Percentiles rank a stretch among this genome's conserved stretches.
Evolutionary conservation across 192 early-diverging fungal genomes (phyloP).

Genomic region (Backusella westeae): DNA sequence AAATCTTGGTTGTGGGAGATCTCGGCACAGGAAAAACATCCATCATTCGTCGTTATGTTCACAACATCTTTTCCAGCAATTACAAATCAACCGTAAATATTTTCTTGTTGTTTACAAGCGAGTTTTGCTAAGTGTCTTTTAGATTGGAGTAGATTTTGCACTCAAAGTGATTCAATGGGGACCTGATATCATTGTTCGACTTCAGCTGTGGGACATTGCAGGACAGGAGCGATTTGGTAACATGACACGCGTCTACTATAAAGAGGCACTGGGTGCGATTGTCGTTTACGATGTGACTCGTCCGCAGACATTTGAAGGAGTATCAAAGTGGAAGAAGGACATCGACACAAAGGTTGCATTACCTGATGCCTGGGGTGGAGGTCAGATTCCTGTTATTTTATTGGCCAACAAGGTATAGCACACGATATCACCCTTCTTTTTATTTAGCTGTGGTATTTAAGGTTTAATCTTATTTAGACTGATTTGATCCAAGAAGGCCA

Average conservation of each 20-base stretch:
- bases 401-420: slow-evolving; percentile 55
- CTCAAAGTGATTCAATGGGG: slow-evolving; percentile 57
- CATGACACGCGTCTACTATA: slow-evolving; percentile 61
- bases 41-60: slow-evolving; percentile 60
- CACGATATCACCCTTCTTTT: neutral
- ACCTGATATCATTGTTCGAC: slow-evolving; percentile 49
- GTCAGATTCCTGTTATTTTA: slow-evolving; percentile 51
- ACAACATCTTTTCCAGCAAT: slow-evolving; percentile 55
- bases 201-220: slow-evolving; percentile 66
- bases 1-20: slow-evolving; percentile 62
- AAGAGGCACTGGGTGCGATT: slow-evolving; percentile 55
- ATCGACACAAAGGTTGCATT: slow-evolving; percentile 57
- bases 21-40: slow-evolving; percentile 59
- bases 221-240: slow-evolving; percentile 61
- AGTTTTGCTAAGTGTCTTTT: neutral
- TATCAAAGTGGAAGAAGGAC: slow-evolving; percentile 56
- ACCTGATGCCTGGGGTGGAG: slow-evolving; percentile 47
- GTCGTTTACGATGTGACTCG: slow-evolving; percentile 59
- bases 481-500: slow-evolving; percentile 41
- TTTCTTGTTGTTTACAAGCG: neutral
- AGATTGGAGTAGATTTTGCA: slow-evolving; percentile 68
- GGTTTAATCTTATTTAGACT: slow-evolving; percentile 28
- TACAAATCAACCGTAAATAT: slow-evolving; percentile 56
- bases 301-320: slow-evolving; percentile 54
- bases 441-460: neutral